A percentile compares a stretch with the other conserved stretches of the same genome.
Evolutionary conservation across 257 asterid species (phyloP).

Genomic region (Thymus quinquecostatus): DNA sequence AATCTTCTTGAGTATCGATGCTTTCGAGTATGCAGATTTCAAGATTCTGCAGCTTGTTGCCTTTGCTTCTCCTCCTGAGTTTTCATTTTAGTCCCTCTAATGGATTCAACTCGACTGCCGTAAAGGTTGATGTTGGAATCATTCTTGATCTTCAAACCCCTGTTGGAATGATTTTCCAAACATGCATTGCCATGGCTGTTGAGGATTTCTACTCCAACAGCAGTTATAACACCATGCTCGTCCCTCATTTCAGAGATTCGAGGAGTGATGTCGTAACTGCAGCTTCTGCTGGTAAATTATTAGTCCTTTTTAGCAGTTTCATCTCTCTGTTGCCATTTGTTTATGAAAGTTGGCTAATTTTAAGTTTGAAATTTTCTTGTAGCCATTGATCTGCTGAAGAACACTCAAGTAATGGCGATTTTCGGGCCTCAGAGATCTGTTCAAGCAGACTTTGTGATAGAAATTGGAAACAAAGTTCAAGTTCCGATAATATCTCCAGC

Average conservation of each 20-base stretch:
- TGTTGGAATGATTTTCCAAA: no score
- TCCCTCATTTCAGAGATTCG: conserved; percentile 45
- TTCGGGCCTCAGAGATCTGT: conserved; percentile 54
- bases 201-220: conserved; percentile 42
- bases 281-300: not conserved
- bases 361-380: not conserved
- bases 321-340: no score
- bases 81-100: conserved; percentile 4
- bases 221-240: conserved; percentile 33
- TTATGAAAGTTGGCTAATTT: no score
- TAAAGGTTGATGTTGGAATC: no score
- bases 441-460: conserved; percentile 51
- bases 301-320: no score
- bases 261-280: conserved; percentile 31
- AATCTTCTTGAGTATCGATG: not conserved
- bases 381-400: conserved; percentile 56
- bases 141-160: no score
- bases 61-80: conserved; percentile 23
- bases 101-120: not conserved
- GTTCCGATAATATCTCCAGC: conserved; percentile 58
- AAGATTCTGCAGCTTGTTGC: not conserved
- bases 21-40: conserved; percentile 21
- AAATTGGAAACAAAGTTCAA: conserved; percentile 42
- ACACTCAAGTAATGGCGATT: conserved; percentile 47
- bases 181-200: conserved; percentile 44